phyloP scores from a whole-genome alignment of 495 filamentous ascomycete species.

The Neurospora intermedia region DNA sequence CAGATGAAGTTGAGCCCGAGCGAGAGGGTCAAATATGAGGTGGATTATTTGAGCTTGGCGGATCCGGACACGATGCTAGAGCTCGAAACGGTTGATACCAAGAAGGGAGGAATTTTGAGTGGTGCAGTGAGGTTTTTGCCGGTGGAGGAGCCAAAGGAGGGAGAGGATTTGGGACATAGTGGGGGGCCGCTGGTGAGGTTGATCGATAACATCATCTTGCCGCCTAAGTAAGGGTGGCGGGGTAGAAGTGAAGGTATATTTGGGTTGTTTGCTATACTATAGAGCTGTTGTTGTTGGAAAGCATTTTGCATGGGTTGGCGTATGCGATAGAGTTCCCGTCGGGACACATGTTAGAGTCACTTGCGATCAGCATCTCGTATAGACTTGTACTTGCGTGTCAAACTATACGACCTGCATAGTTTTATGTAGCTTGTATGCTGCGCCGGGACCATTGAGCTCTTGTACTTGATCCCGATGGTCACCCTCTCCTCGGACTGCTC shows the following conservation, averaged over 20 bases:
- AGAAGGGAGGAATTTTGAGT: constrained; percentile 71
- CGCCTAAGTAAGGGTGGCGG: constrained; percentile 20
- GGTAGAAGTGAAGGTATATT: neutral
- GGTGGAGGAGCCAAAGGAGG: constrained; percentile 53
- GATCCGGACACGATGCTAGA: constrained; percentile 75
- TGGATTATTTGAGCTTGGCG: constrained; percentile 85
- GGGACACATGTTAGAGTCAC: neutral
- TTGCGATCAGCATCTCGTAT: neutral
- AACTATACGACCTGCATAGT: neutral
- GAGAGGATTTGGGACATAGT: constrained; percentile 65
- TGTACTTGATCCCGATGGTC: neutral
- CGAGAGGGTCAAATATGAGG: constrained; percentile 60
- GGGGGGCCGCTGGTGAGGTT: constrained; percentile 61
- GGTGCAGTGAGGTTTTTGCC: constrained; percentile 85
- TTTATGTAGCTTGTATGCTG: neutral
- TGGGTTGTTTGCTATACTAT: neutral
- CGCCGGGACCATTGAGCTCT: no score
- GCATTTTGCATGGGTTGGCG: neutral
- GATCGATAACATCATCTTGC: constrained; percentile 86
- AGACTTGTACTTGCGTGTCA: neutral
- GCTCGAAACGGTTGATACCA: constrained; percentile 50
- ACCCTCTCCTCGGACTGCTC: neutral
- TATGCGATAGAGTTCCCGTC: neutral
- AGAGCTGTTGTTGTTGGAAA: neutral
- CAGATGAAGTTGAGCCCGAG: constrained; percentile 52